Percentiles rank a stretch among this genome's conserved stretches.
These are phyloP conservation scores for Yamadazyma laniorum DNA, from an alignment of 805 yeast species.

Conservation along the genomic window DNA sequence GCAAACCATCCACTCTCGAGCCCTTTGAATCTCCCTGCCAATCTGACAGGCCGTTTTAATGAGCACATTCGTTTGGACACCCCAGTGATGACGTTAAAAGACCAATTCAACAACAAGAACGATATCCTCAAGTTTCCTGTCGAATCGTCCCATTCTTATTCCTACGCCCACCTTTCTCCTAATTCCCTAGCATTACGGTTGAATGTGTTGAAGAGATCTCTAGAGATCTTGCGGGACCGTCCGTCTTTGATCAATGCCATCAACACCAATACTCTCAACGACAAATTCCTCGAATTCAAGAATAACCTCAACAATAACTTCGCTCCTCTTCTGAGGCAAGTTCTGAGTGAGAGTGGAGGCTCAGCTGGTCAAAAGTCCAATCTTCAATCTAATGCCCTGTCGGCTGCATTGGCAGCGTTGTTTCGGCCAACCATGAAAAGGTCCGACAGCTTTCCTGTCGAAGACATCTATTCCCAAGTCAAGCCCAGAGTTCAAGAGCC, in stretches of 20 bases:
- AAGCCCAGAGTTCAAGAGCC: constrained; percentile 2
- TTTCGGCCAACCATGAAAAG: constrained; percentile 37
- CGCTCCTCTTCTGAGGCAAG: constrained; percentile 4
- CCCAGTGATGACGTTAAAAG: constrained; percentile 15
- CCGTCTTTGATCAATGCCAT: constrained; percentile 46
- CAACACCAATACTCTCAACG: constrained; percentile 9
- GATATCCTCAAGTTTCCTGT: constrained; percentile 65
- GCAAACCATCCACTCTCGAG: not conserved
- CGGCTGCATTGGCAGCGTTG: constrained; percentile 47
- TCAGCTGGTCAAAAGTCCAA: constrained; percentile 24
- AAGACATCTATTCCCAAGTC: constrained; percentile 13
- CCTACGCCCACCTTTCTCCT: constrained; percentile 80
- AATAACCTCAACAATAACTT: not conserved
- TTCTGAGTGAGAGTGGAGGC: not conserved
- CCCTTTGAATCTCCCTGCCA: not conserved
- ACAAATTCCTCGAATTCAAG: constrained; percentile 4
- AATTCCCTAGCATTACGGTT: constrained; percentile 74
- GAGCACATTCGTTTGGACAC: constrained; percentile 10
- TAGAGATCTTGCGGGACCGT: constrained; percentile 67
- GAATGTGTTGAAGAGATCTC: constrained; percentile 69
- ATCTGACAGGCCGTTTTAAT: constrained; percentile 1
- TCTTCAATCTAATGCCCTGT: constrained; percentile 43
- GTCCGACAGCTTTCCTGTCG: constrained; percentile 37
- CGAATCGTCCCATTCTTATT: constrained; percentile 80
- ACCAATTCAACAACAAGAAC: constrained; percentile 10